These are phyloP conservation scores for Ceratocystis alfenasii DNA, from an alignment of 2,329 filamentous ascomycete genomes.

Conservation along the genomic window DNA sequence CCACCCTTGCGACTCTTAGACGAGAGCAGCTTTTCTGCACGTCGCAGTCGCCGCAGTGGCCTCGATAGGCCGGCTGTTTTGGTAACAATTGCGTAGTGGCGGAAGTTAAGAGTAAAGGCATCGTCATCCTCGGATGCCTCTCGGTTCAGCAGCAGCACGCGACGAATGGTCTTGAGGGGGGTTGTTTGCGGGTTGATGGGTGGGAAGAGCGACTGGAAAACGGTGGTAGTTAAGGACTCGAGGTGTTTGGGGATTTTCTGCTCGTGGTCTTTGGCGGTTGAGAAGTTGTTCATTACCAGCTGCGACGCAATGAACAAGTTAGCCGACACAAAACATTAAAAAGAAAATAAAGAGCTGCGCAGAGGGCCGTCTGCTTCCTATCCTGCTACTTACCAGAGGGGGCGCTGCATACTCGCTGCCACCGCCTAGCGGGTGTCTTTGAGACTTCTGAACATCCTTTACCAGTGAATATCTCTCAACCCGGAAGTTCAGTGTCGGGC, in stretches of 20 bases:
- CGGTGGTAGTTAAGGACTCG: conserved; percentile 79
- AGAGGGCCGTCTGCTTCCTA: not conserved
- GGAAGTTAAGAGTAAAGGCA: conserved; percentile 71
- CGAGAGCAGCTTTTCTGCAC: conserved; percentile 65
- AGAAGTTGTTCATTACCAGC: conserved; percentile 98
- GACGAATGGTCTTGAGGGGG: conserved; percentile 80
- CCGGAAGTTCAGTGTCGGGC: conserved; percentile 85
- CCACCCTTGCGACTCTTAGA: conserved; percentile 44
- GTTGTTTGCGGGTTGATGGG: conserved; percentile 87
- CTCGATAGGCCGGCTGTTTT: conserved; percentile 75
- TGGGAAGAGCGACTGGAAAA: conserved; percentile 93
- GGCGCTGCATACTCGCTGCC: conserved; percentile 78
- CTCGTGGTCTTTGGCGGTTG: conserved; percentile 46
- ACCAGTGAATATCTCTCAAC: conserved; percentile 90
- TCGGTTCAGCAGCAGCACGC: conserved; percentile 81
- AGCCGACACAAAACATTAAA: not conserved
- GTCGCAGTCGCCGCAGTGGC: conserved; percentile 69
- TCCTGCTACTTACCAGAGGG: conserved; percentile 49
- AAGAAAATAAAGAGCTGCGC: not conserved
- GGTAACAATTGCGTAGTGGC: conserved; percentile 92
- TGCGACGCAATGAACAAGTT: conserved; percentile 26
- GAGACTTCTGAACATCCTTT: conserved; percentile 75
- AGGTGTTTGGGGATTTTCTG: conserved; percentile 82
- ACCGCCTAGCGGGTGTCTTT: conserved; percentile 69
- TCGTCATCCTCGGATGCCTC: conserved; percentile 51